Evolutionary conservation across 2,329 filamentous ascomycete species (phyloP), one percentile per base, ranked within the genome.

Genomic region (Arachnomyces sp.): DNA sequence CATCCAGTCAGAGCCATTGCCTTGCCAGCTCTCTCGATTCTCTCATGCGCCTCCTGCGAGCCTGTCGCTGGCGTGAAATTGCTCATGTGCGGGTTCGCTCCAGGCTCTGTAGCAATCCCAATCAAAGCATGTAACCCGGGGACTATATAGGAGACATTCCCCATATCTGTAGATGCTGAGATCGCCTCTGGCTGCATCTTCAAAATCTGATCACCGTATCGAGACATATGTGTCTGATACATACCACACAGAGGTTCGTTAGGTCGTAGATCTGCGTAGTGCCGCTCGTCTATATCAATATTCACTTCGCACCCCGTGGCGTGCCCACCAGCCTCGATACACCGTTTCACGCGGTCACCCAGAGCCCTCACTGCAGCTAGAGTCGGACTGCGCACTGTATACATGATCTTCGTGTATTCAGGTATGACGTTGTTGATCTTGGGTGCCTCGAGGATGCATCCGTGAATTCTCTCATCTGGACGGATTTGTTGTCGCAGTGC

Each of bases 401-500:
- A 68, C 2, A 61, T 54, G 28, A 64, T 54, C 6, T 60, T 55
- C 0, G 70, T 61, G 13, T 58, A 61, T 2, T 69, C 71, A 38
- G 74, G 73, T 5, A 76, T 76, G 17, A 76, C 63, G 45, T 77
- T 77, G 0, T 72, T 63, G 12, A 65, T 64, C 2, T 60, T 58
- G 0, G 73, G 72, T 5, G 72, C 73, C 35, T 72, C 49, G 0
- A 63, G 65, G 42, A 77, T 71, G 34, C 72, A 63, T 0, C 71
- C 62, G 40, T 74, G 67, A 11, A 73, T 60, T 29, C 70, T 64
- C 39, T 71, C 61, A n/a, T 65, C 65, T 0, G 72, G 68, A 42
- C 64, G 63, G 2, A 70, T 66, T 49, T 77, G 74, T 53, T 77
- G 74, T 2, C 74, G 65, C 4, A 78, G 59, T 2, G 71, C 61